Evolutionary conservation across 768 basidiomycete genomes (phyloP).

Genomic region (Lactarius sp.): DNA sequence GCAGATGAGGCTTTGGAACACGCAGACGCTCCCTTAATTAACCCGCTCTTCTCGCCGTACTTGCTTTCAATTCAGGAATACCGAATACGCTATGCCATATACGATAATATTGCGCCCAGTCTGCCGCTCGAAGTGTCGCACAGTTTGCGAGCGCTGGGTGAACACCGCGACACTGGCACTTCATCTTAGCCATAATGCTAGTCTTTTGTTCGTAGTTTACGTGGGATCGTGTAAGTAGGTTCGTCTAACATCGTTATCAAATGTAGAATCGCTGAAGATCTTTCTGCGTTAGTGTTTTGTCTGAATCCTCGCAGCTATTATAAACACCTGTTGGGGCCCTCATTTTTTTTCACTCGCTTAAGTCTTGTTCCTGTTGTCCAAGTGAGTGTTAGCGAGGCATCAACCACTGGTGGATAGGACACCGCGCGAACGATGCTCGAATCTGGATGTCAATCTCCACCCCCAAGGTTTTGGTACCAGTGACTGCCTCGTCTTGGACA

Average conservation of each 20-base stretch:
- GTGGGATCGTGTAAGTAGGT: conserved; percentile 19
- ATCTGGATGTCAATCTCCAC: neutral
- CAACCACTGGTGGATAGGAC: neutral
- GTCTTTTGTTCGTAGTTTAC: conserved; percentile 10
- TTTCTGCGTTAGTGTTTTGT: conserved; percentile 11
- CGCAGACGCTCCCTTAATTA: conserved; percentile 8
- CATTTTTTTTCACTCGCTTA: conserved; percentile 1
- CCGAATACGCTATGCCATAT: conserved; percentile 16
- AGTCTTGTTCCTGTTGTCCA: neutral
- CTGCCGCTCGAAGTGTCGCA: conserved; percentile 9
- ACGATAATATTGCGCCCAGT: conserved; percentile 16
- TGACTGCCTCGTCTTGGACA: neutral
- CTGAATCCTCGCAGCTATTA: conserved; percentile 10
- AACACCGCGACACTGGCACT: conserved; percentile 1
- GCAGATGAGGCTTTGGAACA: neutral
- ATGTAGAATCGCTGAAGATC: conserved; percentile 2
- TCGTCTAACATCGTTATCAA: neutral
- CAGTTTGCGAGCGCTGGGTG: conserved; percentile 11
- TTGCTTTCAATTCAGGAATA: conserved; percentile 22
- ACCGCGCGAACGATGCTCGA: neutral
- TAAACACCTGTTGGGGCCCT: conserved; percentile 3
- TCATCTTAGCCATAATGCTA: conserved; percentile 7
- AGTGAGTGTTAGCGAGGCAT: neutral
- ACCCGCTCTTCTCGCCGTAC: conserved; percentile 12
- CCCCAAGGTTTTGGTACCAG: neutral